phyloP scores from a whole-genome alignment of 371 early-diverging fungal genomes.

The Rhizopus arrhizus region DNA sequence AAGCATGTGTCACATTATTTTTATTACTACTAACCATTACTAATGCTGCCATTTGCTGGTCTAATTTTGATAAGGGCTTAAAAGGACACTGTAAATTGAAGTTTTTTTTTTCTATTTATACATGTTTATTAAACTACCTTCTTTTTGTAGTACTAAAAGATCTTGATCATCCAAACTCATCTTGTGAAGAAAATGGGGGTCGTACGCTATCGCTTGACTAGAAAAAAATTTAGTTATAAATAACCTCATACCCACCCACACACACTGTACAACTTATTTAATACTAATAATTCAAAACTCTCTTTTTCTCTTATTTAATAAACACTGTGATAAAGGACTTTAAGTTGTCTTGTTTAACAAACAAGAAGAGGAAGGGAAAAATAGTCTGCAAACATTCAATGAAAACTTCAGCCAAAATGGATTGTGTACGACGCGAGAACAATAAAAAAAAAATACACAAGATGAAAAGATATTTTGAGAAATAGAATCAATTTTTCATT shows the following conservation, averaged over 20 bases:
- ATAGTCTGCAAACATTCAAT: too few relatives aligned
- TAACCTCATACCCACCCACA: neutral
- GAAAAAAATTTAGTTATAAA: neutral
- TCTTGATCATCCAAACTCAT: slow-evolving; percentile 8
- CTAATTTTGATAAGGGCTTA: slow-evolving; percentile 86
- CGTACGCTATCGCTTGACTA: slow-evolving; percentile 30
- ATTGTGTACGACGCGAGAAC: too few relatives aligned
- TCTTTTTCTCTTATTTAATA: neutral
- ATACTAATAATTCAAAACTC: slow-evolving; percentile 1
- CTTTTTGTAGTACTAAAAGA: slow-evolving; percentile 7
- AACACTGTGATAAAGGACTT: neutral
- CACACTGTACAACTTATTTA: slow-evolving; percentile 8
- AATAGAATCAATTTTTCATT: too few relatives aligned
- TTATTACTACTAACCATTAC: slow-evolving; percentile 69
- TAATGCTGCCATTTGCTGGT: slow-evolving; percentile 72
- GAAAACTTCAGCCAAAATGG: too few relatives aligned
- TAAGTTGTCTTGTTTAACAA: too few relatives aligned
- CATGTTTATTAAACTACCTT: neutral
- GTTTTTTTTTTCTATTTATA: neutral
- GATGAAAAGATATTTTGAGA: too few relatives aligned
- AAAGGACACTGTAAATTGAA: slow-evolving; percentile 56
- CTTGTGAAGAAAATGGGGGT: slow-evolving; percentile 13
- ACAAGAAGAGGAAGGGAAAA: too few relatives aligned
- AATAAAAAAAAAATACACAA: too few relatives aligned
- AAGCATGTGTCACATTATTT: slow-evolving; percentile 65